phyloP scores from a whole-genome alignment of 345 rosid genomes.

The Ricinus communis region DNA sequence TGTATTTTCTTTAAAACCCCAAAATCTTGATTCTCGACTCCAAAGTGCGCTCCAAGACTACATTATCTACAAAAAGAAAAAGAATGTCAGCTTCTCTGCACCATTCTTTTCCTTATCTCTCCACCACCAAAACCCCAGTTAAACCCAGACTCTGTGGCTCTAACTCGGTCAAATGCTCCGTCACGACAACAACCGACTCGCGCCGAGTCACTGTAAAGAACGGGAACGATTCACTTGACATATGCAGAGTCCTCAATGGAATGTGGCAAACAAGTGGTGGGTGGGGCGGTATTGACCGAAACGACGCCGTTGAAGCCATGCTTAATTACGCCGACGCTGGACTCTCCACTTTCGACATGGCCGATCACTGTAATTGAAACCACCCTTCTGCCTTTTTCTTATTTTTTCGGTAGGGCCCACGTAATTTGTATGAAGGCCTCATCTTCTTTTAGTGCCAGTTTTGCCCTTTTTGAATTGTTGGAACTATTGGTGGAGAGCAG shows the following conservation, averaged over 20 bases:
- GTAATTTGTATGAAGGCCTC: neutral
- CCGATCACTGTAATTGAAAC: constrained; percentile 82
- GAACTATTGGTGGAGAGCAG: constrained; percentile 3
- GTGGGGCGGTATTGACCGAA: constrained; percentile 82
- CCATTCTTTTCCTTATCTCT: constrained; percentile 32
- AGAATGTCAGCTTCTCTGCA: constrained; percentile 37
- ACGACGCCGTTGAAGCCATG: constrained; percentile 83
- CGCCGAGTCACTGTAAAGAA: constrained; percentile 57
- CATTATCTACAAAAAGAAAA: neutral
- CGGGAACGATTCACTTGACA: constrained; percentile 77
- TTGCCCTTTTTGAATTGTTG: neutral
- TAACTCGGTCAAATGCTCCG: constrained; percentile 49
- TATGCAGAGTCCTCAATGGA: constrained; percentile 83
- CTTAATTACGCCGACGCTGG: constrained; percentile 75
- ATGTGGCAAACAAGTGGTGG: constrained; percentile 97
- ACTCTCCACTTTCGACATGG: constrained; percentile 96
- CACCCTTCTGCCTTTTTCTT: neutral
- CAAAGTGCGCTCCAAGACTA: neutral
- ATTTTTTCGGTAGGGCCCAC: neutral
- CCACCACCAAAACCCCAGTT: constrained; percentile 21
- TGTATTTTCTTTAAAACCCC: too few relatives aligned
- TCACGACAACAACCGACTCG: constrained; percentile 25
- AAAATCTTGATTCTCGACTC: too few relatives aligned
- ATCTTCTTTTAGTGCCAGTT: neutral
- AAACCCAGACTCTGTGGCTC: constrained; percentile 8